Evolutionary conservation across 2,329 filamentous ascomycete genomes (phyloP), one percentile per base, ranked within the genome.

Genomic region (Botrytis galanthina): DNA sequence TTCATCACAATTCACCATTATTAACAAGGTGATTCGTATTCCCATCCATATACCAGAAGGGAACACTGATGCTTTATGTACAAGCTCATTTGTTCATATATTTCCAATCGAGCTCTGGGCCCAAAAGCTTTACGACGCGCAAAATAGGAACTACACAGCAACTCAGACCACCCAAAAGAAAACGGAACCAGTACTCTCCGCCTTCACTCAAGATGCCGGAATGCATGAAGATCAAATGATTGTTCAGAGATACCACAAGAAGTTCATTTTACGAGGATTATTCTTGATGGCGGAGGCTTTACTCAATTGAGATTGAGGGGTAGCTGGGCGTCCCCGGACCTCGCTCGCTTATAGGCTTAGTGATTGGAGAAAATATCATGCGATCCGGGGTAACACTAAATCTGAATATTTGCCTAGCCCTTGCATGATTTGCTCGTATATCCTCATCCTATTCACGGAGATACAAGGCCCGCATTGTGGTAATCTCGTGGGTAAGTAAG

Each of bases 401-500:
- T 12, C 8, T 29, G 26, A 8, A 22, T 26, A 9, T 67, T 42
- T 54, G 64, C 64, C 64, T 8, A 68, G 18, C n/a, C 18, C 22
- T 20, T 32, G n/a, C 51, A 16, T 22, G 7, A 51, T 67, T 67
- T 67, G 5, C 35, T 67, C 64, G 44, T 66, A 20, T 67, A 26
- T 51, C 8, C 46, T 67, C 14, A 51, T 39, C 26, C 37, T 67
- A 22, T 67, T n/a, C 32, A 67, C 32, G 63, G 63, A 67, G 37
- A 32, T 67, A 67, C 32, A 39, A 29, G 44, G 63, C 63, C 46
- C 63, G 63, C 32, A 51, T 51, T 37, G 63, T 66, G 63, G 22
- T 22, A 14, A 51, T n/a, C 26, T 62, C 14, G 35, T 37, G 60
- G 61, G 1, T 20, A 61, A 61, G 39, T 16, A 63, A 42, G 26